These are phyloP conservation scores for Vanrija sp. DNA, from an alignment of 1,284 basidiomycete species.

Conservation along the genomic window DNA sequence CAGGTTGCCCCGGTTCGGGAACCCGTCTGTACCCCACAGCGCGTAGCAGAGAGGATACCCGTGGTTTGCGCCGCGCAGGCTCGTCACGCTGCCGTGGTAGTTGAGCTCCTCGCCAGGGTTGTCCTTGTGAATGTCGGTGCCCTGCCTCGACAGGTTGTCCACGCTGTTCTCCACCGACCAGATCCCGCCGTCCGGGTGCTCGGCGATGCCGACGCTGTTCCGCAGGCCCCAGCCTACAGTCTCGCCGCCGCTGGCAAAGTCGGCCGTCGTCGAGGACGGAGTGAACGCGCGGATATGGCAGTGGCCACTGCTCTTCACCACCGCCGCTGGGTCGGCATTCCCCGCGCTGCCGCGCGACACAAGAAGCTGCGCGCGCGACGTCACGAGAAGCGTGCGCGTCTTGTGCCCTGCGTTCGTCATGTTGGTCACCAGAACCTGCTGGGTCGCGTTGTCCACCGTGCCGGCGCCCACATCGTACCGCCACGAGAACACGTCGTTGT, in stretches of 20 bases:
- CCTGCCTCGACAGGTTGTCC: conserved; percentile 5
- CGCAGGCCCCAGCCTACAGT: conserved; percentile 11
- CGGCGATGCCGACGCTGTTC: conserved; percentile 13
- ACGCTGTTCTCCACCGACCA: conserved; percentile 15
- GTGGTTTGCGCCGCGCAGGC: conserved; percentile 1
- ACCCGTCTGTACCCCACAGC: conserved; percentile 2
- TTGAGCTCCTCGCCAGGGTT: conserved; percentile 17
- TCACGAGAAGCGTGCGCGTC: conserved; percentile 7
- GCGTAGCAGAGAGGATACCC: conserved; percentile 14
- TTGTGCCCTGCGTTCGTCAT: conserved; percentile 8
- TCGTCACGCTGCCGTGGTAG: conserved; percentile 5
- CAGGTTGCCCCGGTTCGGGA: conserved; percentile 2
- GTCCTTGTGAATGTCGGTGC: conserved; percentile 8
- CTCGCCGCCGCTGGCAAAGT: background rate
- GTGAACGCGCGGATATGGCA: conserved; percentile 13
- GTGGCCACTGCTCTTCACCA: conserved; percentile 2
- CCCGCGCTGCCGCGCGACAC: conserved; percentile 11
- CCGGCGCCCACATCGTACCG: background rate
- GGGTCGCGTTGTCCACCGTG: background rate
- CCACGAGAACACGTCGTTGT: conserved; percentile 5
- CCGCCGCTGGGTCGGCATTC: conserved; percentile 3
- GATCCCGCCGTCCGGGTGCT: conserved; percentile 7
- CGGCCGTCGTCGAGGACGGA: background rate
- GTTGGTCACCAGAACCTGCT: conserved; percentile 1
- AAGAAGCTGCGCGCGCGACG: background rate